Base-by-base conservation (phyloP, 805 yeast genomes). In the Kodamaea jinghongensis region DNA sequence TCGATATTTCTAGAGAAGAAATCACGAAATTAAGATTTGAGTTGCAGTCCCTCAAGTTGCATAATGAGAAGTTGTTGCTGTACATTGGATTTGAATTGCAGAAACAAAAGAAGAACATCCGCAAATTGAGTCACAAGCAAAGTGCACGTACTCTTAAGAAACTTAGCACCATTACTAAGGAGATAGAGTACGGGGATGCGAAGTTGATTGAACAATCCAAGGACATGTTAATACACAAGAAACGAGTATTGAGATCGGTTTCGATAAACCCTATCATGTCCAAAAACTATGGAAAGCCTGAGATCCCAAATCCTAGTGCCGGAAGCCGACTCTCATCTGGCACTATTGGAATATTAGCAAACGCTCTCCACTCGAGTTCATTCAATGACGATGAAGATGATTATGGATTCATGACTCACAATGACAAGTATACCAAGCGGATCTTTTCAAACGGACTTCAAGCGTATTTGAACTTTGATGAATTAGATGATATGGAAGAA, bases 31-130 rank as follows among this genome's bases (percentile, higher is more conserved):
- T 76, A 47, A 68, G 69, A 44, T 77, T 77, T 52, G 80, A 76
- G 53, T 58, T 76, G 36, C 76, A 73, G 51, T 74, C 80, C 7
- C 56, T 77, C 44, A 69, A 71, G 46, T 55, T 76, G 39, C 81
- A 77, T 50, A 76, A 76, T 52, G 83, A 77, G 41, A 76, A 77
- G 50, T 60, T 77, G 27, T 62, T 75, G 41, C 74, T 80, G 27
- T 77, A 75, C 50, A 77, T 77, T 53, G 81, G 81, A 7, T 77
- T 75, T 45, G 71, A 76, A 44, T 58, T 75, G 34, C 81, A 77
- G 49, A 71, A 74, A 43, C 70, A 68, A 41, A 68, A 62, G 56
- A 64, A 60, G 46, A 65, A 57, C 55, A 68, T 67, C 45, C 65
- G 60, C 47, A 64, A 63, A 43, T 55, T 66, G 34, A 56, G 67